Evolutionary conservation across 2,329 filamentous ascomycete genomes (phyloP).

Genomic region (Talaromyces verruculosus): DNA sequence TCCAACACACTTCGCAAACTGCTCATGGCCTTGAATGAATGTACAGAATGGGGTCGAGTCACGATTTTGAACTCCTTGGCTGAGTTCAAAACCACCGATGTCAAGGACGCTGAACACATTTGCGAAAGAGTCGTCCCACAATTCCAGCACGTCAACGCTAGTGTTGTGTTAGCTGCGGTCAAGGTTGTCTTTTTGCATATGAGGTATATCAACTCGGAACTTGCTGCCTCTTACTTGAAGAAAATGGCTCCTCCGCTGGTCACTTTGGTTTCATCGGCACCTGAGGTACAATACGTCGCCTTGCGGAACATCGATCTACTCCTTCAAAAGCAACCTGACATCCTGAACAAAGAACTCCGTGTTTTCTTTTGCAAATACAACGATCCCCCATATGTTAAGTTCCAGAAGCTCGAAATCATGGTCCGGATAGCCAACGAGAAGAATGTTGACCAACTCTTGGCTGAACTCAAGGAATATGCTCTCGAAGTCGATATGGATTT

Average conservation of each 20-base stretch:
- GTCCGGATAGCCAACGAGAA: slow-evolving; percentile 96
- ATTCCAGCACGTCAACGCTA: slow-evolving; percentile 97
- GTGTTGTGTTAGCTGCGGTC: slow-evolving; percentile 93
- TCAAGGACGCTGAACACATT: slow-evolving; percentile 96
- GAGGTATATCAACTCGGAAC: slow-evolving; percentile 74
- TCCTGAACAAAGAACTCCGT: slow-evolving; percentile 92
- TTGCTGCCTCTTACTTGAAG: slow-evolving; percentile 83
- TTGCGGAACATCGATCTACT: slow-evolving; percentile 94
- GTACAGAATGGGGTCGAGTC: slow-evolving; percentile 96
- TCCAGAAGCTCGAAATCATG: slow-evolving; percentile 98
- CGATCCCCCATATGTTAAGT: slow-evolving; percentile 94
- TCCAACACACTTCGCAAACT: slow-evolving; percentile 87
- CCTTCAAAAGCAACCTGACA: slow-evolving; percentile 92
- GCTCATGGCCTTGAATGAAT: slow-evolving; percentile 93
- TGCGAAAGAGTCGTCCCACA: slow-evolving; percentile 95
- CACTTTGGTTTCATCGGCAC: slow-evolving; percentile 89
- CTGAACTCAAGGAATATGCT: slow-evolving; percentile 95
- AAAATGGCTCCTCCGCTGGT: slow-evolving; percentile 98
- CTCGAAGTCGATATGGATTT: slow-evolving; percentile 99
- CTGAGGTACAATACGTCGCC: slow-evolving; percentile 97
- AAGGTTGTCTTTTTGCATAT: slow-evolving; percentile 98
- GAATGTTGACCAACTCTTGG: slow-evolving; percentile 91
- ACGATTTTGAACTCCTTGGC: slow-evolving; percentile 88
- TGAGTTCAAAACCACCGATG: slow-evolving; percentile 80
- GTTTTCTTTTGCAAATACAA: slow-evolving; percentile 99